phyloP scores from a whole-genome alignment of 768 basidiomycete genomes.

The Amanita muscaria region DNA sequence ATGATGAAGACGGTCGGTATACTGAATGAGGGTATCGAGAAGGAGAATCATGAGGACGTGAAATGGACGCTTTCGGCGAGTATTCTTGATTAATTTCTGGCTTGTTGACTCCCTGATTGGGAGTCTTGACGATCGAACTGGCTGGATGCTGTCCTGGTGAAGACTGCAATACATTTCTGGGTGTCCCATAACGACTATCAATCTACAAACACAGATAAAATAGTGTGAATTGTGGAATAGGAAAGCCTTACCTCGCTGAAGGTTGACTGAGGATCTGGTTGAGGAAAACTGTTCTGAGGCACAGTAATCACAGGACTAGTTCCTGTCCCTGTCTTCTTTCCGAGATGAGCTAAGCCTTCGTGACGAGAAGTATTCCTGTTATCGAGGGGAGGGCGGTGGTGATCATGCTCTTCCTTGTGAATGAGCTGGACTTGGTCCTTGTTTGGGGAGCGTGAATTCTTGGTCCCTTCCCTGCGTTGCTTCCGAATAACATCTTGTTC shows the following conservation, averaged over 20 bases:
- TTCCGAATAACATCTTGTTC: not conserved
- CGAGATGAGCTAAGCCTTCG: conserved; percentile 5
- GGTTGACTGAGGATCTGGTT: not conserved
- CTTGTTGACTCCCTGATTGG: conserved; percentile 1
- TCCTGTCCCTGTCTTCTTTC: not conserved
- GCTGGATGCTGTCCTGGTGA: conserved; percentile 2
- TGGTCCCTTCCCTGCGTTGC: not conserved
- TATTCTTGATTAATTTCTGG: not conserved
- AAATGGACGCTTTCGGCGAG: not conserved
- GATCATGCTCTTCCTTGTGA: not conserved
- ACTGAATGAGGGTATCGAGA: conserved; percentile 2
- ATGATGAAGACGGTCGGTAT: conserved; percentile 5
- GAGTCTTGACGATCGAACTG: conserved; percentile 1
- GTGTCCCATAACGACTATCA: conserved; percentile 3
- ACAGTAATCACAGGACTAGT: not conserved
- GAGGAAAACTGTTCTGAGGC: not conserved
- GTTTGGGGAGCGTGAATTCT: not conserved
- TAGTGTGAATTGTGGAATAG: not conserved
- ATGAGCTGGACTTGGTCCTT: not conserved
- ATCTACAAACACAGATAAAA: not conserved
- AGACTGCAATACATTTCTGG: not conserved
- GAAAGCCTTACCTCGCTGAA: not conserved
- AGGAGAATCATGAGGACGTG: not conserved
- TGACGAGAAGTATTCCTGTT: not conserved
- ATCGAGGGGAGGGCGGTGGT: not conserved